A percentile compares a stretch with the other conserved stretches of the same genome.
These are phyloP conservation scores for Umbelopsis vinacea DNA, from an alignment of 192 early-diverging fungal species.

Conservation along the genomic window DNA sequence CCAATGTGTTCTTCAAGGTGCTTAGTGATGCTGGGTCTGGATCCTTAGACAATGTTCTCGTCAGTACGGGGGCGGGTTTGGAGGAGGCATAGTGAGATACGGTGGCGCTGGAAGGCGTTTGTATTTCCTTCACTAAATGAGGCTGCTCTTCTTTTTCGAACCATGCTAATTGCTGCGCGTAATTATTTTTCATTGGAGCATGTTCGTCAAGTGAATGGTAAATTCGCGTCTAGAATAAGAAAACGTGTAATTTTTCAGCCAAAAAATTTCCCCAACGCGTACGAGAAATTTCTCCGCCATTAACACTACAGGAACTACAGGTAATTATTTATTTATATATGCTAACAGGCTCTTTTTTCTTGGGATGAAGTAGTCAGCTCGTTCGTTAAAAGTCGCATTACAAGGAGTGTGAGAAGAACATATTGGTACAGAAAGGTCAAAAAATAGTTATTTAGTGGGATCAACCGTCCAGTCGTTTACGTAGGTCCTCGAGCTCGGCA, in stretches of 20 bases:
- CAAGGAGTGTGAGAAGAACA: neutral
- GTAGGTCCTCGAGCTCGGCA: conserved; percentile 2
- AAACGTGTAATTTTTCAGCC: neutral
- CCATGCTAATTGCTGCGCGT: conserved; percentile 17
- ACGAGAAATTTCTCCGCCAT: no score
- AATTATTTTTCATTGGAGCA: conserved; percentile 19
- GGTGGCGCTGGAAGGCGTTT: neutral
- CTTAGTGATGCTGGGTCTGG: neutral
- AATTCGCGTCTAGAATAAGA: neutral
- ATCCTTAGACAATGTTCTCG: neutral
- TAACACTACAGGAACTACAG: no score
- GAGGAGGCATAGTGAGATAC: neutral
- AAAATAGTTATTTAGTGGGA: neutral
- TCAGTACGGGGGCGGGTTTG: neutral
- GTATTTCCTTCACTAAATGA: conserved; percentile 3
- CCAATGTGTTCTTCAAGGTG: neutral
- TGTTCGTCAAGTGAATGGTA: neutral
- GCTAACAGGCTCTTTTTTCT: no score
- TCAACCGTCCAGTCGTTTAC: conserved; percentile 3
- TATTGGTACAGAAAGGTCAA: neutral
- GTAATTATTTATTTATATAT: no score
- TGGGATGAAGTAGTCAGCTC: no score
- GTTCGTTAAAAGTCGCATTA: no score
- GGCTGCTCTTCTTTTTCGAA: conserved; percentile 6
- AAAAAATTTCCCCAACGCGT: neutral